Evolutionary conservation across 1,284 basidiomycete genomes (phyloP), one percentile per base, ranked within the genome.

Genomic region (Rhodotorula glutinis): DNA sequence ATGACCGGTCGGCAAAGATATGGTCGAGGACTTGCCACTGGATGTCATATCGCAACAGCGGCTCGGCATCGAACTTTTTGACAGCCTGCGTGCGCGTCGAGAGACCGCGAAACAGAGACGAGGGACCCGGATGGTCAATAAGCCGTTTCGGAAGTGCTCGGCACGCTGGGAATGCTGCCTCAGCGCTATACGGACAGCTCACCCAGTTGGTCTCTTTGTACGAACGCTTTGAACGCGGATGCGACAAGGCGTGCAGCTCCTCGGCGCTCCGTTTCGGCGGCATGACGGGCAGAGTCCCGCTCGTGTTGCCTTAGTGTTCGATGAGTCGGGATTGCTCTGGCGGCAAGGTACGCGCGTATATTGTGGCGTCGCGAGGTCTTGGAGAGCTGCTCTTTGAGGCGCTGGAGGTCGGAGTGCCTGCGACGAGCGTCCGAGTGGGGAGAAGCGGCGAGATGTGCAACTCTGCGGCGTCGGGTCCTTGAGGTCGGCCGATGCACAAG

Each of bases 1-100:
- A 79, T 19, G 82, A 82, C 38, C 80, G 80, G 78, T 92, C 85
- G 66, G 82, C 82, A 80, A 94, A 94, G 75, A 94, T 86, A 78
- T 86, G 82, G 74, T 86, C 77, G 62, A 94, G 85, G 58, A 93
- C 83, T 80, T 92, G 89, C 79, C 87, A 91, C 80, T 93, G 90
- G 47, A 92, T 85, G 78, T 93, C 91, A n/a, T 60, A 47, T 1
- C 75, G 67, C 2, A 69, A 47, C 0, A 76, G 53, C 11, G 75
- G 70, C 25, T 70, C 70, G 25, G 67, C 49, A 33, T 74, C 73
- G 9, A 65, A 60, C 53, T 73, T 74, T 63, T 73, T 73, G 63
- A 74, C 69, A 14, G 64, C 62, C 69, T 71, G 59, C 30, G 29
- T 8, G 16, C 17, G 4, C 4, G 40, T 14, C 10, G 13, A 25